Percentiles rank a stretch among this genome's conserved stretches.
Evolutionary conservation across 495 filamentous ascomycete genomes (phyloP).

Genomic region (Penicillium cataractarum): DNA sequence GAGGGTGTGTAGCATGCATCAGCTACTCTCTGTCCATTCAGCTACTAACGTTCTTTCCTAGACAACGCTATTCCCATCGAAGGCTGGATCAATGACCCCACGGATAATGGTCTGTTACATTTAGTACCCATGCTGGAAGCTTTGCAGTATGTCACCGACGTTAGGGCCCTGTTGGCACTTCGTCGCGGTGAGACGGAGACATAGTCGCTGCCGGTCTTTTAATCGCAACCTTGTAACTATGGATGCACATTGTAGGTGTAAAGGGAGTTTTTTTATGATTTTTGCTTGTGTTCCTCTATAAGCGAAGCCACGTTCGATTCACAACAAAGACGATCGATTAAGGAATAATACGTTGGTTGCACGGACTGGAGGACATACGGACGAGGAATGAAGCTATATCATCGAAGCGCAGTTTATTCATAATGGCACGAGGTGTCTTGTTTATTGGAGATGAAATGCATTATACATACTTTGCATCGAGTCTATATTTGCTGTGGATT

Average conservation of each 20-base stretch:
- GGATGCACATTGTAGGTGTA: conserved; percentile 27
- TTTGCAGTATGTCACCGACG: conserved; percentile 93
- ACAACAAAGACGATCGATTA: conserved; percentile 15
- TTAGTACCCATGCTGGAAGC: conserved; percentile 93
- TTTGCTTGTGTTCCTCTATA: conserved; percentile 17
- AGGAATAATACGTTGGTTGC: conserved; percentile 9
- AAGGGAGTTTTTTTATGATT: conserved; percentile 21
- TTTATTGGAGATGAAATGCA: conserved; percentile 17
- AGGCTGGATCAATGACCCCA: conserved; percentile 46
- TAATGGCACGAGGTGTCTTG: conserved; percentile 18
- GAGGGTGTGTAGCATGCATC: conserved; percentile 64
- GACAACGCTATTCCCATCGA: conserved; percentile 43
- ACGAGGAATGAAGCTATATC: conserved; percentile 10
- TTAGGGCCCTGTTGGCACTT: conserved; percentile 83
- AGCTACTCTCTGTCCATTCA: neutral
- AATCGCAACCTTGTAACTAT: conserved; percentile 18
- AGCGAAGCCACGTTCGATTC: conserved; percentile 17
- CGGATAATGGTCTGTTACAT: conserved; percentile 89
- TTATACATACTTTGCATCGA: conserved; percentile 15
- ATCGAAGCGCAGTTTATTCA: conserved; percentile 14
- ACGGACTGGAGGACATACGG: conserved; percentile 13
- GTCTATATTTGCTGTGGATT: neutral
- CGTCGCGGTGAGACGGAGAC: conserved; percentile 75
- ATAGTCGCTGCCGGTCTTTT: conserved; percentile 24
- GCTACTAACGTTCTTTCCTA: conserved; percentile 20